Evolutionary conservation across 169 alveolate genomes (phyloP), one percentile per base, ranked within the genome.

Genomic region (Perkinsus olseni): DNA sequence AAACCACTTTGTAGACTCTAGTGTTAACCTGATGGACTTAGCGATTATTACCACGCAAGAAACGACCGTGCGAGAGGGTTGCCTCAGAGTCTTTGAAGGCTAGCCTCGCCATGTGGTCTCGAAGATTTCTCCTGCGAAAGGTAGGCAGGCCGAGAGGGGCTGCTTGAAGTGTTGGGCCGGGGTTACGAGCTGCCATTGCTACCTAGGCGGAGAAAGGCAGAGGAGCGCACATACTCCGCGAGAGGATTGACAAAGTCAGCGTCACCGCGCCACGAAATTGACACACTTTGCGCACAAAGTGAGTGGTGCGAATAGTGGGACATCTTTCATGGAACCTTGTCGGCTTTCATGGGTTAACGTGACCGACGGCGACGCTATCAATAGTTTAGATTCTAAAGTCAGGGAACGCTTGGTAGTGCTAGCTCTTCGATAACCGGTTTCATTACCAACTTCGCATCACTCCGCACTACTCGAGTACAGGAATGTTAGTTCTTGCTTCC

Each of bases 181-280:
- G 97, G 93, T 96, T 94, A 91, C 97, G 91, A 50, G 97, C 97
- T 39, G 97, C 97, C 97, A 96, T 96, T 39, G 97, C 97, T 97
- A 96, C 96, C 91, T 93, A 24, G 39, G 36, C 93, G 38, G 82
- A n/a, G n/a, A n/a, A n/a, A n/a, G n/a, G n/a, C n/a, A n/a, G n/a
- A n/a, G n/a, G n/a, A n/a, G 50, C 3, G 50, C 50, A 40, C 3
- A 40, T 11, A 40, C 50, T 40, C 50, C 50, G 50, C 50, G 82
- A 62, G 34, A 28, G 82, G 34, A 13, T 4, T 45, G 62, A 45
- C 62, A 17, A 40, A 40, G 50, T 40, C 11, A 28, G 62, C 31
- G 82, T 62, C 82, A 62, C 82, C 34, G 82, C 82, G 82, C 82
- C 82, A 62, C 82, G 82, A 62, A 62, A 62, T 62, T 62, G 10